Conservation (phyloP, 345 rosid species). For the Eucalyptus globulus region DNA sequence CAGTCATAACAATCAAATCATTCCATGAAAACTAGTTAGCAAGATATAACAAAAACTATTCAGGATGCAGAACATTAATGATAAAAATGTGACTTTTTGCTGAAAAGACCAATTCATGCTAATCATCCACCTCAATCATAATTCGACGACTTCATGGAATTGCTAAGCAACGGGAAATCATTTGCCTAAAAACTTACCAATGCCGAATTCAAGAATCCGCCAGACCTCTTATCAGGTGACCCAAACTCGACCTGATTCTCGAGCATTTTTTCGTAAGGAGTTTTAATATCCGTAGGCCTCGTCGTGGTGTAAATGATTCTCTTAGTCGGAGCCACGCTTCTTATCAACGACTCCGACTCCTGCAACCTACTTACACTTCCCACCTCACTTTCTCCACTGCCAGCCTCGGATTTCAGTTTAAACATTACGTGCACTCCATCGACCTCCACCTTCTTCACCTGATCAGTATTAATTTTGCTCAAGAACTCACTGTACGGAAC, state of each 20-base stretch:
- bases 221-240: constrained; percentile 78
- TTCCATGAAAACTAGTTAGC: background rate
- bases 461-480: constrained; percentile 49
- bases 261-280: constrained; percentile 94
- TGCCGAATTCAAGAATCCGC: constrained; percentile 75
- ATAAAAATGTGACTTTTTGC: background rate
- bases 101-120: background rate
- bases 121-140: background rate
- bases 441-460: constrained; percentile 81
- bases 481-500: constrained; percentile 91
- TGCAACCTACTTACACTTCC: constrained; percentile 18
- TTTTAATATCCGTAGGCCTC: constrained; percentile 67
- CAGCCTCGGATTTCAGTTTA: constrained; percentile 52
- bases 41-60: background rate
- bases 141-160: background rate
- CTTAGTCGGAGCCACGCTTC: constrained; percentile 47
- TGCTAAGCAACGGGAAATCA: background rate
- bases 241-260: constrained; percentile 86
- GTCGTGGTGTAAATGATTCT: constrained; percentile 74
- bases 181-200: background rate
- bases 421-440: constrained; percentile 83
- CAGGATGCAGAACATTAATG: background rate
- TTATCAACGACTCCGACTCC: constrained; percentile 46
- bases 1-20: background rate
- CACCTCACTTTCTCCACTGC: constrained; percentile 25